Evolutionary conservation across 2,329 filamentous ascomycete species (phyloP).

Genomic region (Aspergillus tubingensis): DNA sequence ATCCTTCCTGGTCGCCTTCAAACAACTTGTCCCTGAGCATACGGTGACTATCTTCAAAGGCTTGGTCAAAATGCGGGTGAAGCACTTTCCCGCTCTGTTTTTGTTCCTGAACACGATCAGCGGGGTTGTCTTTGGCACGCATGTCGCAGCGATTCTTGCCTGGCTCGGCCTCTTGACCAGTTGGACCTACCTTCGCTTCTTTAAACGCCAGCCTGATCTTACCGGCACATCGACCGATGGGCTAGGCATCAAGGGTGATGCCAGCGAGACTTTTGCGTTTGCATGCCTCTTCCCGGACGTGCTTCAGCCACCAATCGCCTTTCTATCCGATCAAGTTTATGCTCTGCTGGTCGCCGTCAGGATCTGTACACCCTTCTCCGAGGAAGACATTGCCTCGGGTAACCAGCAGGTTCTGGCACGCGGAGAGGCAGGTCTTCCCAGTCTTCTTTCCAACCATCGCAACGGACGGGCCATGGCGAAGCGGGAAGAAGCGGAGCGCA

Average conservation of each 20-base stretch:
- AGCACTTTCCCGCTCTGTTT: slow-evolving; percentile 76
- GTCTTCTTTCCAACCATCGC: slow-evolving; percentile 55
- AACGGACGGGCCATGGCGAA: slow-evolving; percentile 61
- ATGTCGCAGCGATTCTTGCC: slow-evolving; percentile 76
- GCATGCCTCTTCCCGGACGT: slow-evolving; percentile 91
- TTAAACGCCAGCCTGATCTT: slow-evolving; percentile 66
- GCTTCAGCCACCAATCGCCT: slow-evolving; percentile 73
- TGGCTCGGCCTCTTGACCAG: slow-evolving; percentile 80
- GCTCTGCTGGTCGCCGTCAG: slow-evolving; percentile 71
- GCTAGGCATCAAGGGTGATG: slow-evolving; percentile 74
- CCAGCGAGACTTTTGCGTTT: slow-evolving; percentile 94
- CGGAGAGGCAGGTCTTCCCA: slow-evolving; percentile 62
- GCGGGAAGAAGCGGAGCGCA: slow-evolving; percentile 86
- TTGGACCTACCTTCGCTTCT: slow-evolving; percentile 97
- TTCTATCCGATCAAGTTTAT: slow-evolving; percentile 75
- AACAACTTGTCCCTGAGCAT: slow-evolving; percentile 94
- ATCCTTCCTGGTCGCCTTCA: slow-evolving; percentile 93
- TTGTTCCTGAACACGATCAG: slow-evolving; percentile 70
- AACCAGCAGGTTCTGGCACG: slow-evolving; percentile 70
- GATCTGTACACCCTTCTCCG: slow-evolving; percentile 82
- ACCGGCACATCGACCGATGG: slow-evolving; percentile 57
- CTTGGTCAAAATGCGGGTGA: slow-evolving; percentile 83
- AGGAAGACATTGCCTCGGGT: slow-evolving; percentile 73
- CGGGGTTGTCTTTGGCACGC: slow-evolving; percentile 65
- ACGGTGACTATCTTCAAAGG: slow-evolving; percentile 93